phyloP scores from a whole-genome alignment of 176 grass and related monocot species.

The Rhipidocladum racemiflorum region DNA sequence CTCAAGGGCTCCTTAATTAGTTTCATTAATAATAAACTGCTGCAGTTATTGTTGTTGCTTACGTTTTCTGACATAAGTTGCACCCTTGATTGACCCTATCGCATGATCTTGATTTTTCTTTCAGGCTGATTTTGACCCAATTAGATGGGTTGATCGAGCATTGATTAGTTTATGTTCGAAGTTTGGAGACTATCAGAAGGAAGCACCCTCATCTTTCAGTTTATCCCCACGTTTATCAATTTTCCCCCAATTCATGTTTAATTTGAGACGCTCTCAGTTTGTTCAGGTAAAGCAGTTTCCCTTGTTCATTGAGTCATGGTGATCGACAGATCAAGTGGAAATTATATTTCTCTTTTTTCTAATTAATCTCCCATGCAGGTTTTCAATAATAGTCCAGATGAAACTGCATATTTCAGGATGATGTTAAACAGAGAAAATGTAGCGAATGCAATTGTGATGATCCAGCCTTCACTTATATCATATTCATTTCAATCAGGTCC shows the following conservation, averaged over 20 bases:
- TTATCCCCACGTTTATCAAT: conserved; percentile 86
- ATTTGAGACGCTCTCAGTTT: conserved; percentile 93
- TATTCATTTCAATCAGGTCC: conserved; percentile 75
- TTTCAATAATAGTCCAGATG: conserved; percentile 87
- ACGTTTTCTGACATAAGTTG: conserved; percentile 5
- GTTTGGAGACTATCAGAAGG: conserved; percentile 97
- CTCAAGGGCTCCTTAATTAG: neutral
- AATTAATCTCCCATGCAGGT: conserved; percentile 57
- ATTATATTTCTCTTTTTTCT: neutral
- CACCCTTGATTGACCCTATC: neutral
- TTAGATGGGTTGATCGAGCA: conserved; percentile 88
- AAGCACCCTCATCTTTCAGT: conserved; percentile 75
- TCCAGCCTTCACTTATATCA: conserved; percentile 85
- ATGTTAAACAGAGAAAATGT: conserved; percentile 72
- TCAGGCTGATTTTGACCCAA: conserved; percentile 92
- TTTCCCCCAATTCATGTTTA: conserved; percentile 91
- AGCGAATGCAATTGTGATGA: conserved; percentile 77
- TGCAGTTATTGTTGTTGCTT: conserved; percentile 8
- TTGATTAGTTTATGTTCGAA: conserved; percentile 85
- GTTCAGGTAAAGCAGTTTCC: conserved; percentile 57
- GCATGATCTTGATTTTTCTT: conserved; percentile 24
- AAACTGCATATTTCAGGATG: conserved; percentile 95
- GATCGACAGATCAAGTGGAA: conserved; percentile 15
- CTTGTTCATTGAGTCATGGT: conserved; percentile 16
- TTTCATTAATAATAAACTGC: conserved; percentile 23